Percentiles rank a stretch among this genome's conserved stretches.
Conservation (phyloP, 1,284 basidiomycete genomes). For the Cutaneotrichosporon curvatum region DNA sequence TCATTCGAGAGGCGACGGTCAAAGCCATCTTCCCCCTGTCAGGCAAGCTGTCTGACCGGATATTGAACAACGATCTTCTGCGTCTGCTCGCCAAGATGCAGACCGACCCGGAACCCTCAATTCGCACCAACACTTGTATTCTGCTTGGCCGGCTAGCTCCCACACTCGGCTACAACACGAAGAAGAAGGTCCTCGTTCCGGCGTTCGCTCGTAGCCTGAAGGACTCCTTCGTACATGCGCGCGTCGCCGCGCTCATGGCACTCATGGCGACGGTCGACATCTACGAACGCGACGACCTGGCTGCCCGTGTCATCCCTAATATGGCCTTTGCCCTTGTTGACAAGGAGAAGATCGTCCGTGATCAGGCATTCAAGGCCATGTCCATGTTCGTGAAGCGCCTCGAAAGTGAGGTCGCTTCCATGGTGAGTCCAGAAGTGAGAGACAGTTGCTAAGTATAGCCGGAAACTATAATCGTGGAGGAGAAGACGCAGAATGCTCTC, state of each 20-base stretch:
- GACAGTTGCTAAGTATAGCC: constrained; percentile 51
- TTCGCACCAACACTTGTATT: constrained; percentile 96
- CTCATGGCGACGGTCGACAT: constrained; percentile 91
- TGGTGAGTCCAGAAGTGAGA: constrained; percentile 59
- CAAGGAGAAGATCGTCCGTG: constrained; percentile 85
- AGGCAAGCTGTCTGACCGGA: constrained; percentile 82
- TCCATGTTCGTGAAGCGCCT: constrained; percentile 75
- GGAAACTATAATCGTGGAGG: constrained; percentile 53
- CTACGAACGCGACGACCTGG: constrained; percentile 82
- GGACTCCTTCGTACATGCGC: constrained; percentile 84
- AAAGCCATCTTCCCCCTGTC: constrained; percentile 78
- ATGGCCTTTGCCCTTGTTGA: constrained; percentile 75
- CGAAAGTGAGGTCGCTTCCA: constrained; percentile 66
- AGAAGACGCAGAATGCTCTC: constrained; percentile 31
- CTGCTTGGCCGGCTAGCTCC: constrained; percentile 87
- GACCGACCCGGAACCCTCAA: constrained; percentile 83
- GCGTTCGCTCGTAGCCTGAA: constrained; percentile 87
- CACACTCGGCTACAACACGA: constrained; percentile 75
- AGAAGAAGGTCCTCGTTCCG: constrained; percentile 89
- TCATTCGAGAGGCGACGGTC: constrained; percentile 90
- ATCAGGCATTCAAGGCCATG: constrained; percentile 88
- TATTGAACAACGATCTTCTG: constrained; percentile 94
- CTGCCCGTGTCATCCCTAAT: constrained; percentile 77
- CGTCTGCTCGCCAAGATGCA: constrained; percentile 89
- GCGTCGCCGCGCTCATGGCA: constrained; percentile 91